phyloP scores from a whole-genome alignment of 2,329 filamentous ascomycete species.

The Colletotrichum horii region DNA sequence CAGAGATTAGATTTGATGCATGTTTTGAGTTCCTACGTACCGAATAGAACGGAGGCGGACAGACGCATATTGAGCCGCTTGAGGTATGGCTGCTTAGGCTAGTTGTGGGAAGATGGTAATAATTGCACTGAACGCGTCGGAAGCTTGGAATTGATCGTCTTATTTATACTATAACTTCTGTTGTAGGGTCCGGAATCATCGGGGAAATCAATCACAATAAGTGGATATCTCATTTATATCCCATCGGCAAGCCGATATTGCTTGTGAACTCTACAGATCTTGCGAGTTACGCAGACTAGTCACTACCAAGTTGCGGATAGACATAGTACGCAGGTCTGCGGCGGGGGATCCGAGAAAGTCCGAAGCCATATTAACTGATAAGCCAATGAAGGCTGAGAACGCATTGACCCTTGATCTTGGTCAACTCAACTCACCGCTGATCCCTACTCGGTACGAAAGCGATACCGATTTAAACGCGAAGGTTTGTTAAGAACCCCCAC shows the following conservation, averaged over 20 bases:
- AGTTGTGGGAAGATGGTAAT: neutral
- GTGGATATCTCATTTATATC: neutral
- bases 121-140: neutral
- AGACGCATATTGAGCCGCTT: neutral
- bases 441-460: neutral
- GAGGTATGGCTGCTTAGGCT: neutral
- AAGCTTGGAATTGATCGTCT: fast-evolving
- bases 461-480: neutral
- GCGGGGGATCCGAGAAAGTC: neutral
- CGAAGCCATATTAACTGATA: neutral
- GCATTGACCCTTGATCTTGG: neutral
- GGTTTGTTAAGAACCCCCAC: neutral
- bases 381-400: neutral
- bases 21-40: neutral
- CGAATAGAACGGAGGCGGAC: neutral
- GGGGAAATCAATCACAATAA: neutral
- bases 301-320: neutral
- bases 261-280: neutral
- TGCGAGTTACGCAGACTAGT: neutral
- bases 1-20: neutral
- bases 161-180: neutral
- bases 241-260: neutral
- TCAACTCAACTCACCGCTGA: neutral
- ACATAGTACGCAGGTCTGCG: neutral
- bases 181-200: neutral